phyloP scores from a whole-genome alignment of 2,329 filamentous ascomycete species.

The Gnomoniopsis sp. region DNA sequence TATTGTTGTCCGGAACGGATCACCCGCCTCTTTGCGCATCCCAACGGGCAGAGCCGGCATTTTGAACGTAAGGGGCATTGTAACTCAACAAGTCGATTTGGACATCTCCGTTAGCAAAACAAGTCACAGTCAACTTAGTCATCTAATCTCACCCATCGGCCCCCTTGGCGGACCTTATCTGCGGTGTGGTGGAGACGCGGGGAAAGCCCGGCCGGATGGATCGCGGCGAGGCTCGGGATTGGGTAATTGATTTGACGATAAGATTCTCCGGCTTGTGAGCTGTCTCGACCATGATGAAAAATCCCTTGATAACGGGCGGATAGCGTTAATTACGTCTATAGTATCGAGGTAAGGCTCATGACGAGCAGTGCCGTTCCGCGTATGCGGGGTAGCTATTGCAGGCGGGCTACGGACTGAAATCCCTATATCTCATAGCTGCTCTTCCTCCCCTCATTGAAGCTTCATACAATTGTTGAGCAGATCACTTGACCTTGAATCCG shows the following conservation, averaged over 20 bases:
- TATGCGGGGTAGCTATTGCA: conserved; percentile 16
- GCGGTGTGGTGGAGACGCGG: conserved; percentile 12
- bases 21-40: too few relatives aligned
- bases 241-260: conserved; percentile 11
- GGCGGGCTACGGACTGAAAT: background rate
- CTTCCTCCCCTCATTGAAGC: background rate
- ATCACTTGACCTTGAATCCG: background rate
- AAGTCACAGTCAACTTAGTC: background rate
- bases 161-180: conserved; percentile 13
- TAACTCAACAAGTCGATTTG: background rate
- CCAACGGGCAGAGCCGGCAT: too few relatives aligned
- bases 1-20: background rate
- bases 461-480: background rate
- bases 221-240: conserved; percentile 14
- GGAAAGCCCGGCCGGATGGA: conserved; percentile 2
- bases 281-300: conserved; percentile 1
- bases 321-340: conserved; percentile 13
- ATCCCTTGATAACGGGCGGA: conserved; percentile 6
- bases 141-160: background rate
- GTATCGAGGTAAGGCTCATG: background rate
- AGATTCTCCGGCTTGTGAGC: background rate
- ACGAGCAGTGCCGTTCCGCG: background rate
- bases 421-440: background rate
- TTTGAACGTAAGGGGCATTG: too few relatives aligned
- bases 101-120: background rate